Evolutionary conservation across 2,329 filamentous ascomycete species (phyloP).

Genomic region (Lomentospora prolificans): DNA sequence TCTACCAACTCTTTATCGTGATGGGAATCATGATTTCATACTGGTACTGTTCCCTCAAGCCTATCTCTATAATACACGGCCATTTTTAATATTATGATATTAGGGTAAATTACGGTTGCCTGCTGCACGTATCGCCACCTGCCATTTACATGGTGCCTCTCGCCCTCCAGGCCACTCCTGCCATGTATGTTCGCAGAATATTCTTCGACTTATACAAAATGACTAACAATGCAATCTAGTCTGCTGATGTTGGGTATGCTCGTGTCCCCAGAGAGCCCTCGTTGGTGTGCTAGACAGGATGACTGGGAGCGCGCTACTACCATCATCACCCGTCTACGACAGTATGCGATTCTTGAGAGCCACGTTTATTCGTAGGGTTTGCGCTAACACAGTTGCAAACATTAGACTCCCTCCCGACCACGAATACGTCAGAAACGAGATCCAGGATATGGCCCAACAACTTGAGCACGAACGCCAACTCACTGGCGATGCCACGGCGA

Average conservation of each 20-base stretch:
- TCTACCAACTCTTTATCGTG: conserved; percentile 41
- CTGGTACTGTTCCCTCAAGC: conserved; percentile 19
- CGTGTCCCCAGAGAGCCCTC: conserved; percentile 50
- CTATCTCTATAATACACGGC: neutral
- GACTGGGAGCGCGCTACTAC: conserved; percentile 53
- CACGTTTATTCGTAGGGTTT: too few relatives aligned
- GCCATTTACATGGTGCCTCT: conserved; percentile 52
- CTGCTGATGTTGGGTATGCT: conserved; percentile 50
- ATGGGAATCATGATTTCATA: conserved; percentile 32
- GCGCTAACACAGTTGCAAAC: too few relatives aligned
- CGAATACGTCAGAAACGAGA: conserved; percentile 46
- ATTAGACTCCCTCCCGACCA: conserved; percentile 42
- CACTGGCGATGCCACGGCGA: conserved; percentile 38
- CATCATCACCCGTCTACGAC: conserved; percentile 42
- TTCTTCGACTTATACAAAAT: too few relatives aligned
- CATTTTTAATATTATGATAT: too few relatives aligned
- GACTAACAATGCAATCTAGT: conserved; percentile 16
- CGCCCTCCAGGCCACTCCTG: conserved; percentile 54
- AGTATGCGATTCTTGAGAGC: too few relatives aligned
- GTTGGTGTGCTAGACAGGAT: conserved; percentile 58
- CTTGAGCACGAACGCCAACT: conserved; percentile 52
- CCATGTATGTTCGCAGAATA: conserved; percentile 29
- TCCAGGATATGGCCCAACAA: conserved; percentile 50
- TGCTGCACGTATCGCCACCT: conserved; percentile 33
- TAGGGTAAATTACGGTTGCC: conserved; percentile 45